Evolutionary conservation across 2,329 filamentous ascomycete genomes (phyloP).

Genomic region (Epichloe uncinata): DNA sequence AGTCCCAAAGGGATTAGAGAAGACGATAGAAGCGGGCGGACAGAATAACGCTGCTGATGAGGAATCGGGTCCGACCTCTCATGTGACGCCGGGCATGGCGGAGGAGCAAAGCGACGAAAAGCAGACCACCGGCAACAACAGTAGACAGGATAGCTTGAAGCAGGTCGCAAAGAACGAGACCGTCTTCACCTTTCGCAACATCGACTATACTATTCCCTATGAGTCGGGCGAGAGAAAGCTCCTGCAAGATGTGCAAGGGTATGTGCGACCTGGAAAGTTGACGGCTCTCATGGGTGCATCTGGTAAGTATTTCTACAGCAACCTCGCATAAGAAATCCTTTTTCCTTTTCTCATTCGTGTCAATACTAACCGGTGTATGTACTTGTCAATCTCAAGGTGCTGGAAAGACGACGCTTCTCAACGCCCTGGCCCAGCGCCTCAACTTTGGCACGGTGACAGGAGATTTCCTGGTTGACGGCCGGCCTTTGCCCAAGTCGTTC

Average conservation of each 20-base stretch:
- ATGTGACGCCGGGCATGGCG: conserved; percentile 51
- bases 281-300: conserved; percentile 63
- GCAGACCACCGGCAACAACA: conserved; percentile 17
- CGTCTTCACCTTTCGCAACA: conserved; percentile 38
- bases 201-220: conserved; percentile 35
- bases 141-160: conserved; percentile 18
- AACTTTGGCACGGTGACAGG: conserved; percentile 66
- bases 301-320: conserved; percentile 13
- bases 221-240: conserved; percentile 56
- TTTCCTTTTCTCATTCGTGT: not conserved
- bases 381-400: conserved; percentile 16
- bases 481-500: conserved; percentile 58
- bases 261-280: conserved; percentile 68
- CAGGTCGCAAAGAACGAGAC: conserved; percentile 49
- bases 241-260: conserved; percentile 67
- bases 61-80: conserved; percentile 19
- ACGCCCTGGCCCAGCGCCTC: conserved; percentile 60
- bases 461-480: conserved; percentile 67
- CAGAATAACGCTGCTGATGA: conserved; percentile 38
- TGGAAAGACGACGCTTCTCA: conserved; percentile 64
- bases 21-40: conserved; percentile 40
- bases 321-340: no score
- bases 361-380: no score
- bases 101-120: conserved; percentile 5
- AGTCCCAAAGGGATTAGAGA: conserved; percentile 43